Evolutionary conservation across 163 green algal genomes (phyloP).

Genomic region (Prototheca cutis): DNA sequence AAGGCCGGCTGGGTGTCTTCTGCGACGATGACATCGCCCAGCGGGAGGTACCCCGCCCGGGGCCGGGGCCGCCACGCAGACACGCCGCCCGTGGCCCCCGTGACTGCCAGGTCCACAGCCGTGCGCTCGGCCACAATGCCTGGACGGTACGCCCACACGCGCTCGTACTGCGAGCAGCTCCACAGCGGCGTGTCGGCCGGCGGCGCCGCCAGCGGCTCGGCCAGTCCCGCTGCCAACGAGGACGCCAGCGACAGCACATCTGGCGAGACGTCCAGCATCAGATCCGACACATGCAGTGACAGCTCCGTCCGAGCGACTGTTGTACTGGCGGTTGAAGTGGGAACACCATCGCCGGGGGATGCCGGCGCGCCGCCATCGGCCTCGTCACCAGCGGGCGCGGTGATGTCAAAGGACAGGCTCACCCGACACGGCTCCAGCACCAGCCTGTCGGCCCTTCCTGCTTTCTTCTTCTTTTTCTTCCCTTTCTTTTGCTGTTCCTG

Average conservation of each 20-base stretch:
- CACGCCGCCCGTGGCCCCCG: constrained; percentile 40
- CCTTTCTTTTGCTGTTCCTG: too few relatives aligned
- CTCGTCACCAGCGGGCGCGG: not conserved
- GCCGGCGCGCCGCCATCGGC: not conserved
- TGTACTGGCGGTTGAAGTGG: not conserved
- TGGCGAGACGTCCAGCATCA: constrained; percentile 60
- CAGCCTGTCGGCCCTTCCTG: constrained; percentile 26
- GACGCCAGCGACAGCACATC: constrained; percentile 54
- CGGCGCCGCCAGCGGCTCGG: constrained; percentile 49
- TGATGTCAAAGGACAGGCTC: constrained; percentile 25
- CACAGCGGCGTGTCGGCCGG: constrained; percentile 36
- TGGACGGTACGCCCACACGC: constrained; percentile 43
- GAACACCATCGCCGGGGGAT: too few relatives aligned
- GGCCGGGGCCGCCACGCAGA: constrained; percentile 65
- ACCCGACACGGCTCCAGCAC: constrained; percentile 66
- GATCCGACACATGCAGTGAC: constrained; percentile 31
- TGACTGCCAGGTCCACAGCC: constrained; percentile 34
- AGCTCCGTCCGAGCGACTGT: constrained; percentile 25
- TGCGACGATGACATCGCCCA: constrained; percentile 34
- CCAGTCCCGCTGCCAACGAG: constrained; percentile 29
- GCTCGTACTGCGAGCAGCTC: constrained; percentile 45
- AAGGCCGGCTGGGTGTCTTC: constrained; percentile 40
- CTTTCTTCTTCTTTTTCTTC: not conserved
- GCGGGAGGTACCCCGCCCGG: constrained; percentile 52
- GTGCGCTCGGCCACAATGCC: constrained; percentile 3